Evolutionary conservation across 2,329 filamentous ascomycete species (phyloP).

Genomic region (Emericellopsis atlantica): DNA sequence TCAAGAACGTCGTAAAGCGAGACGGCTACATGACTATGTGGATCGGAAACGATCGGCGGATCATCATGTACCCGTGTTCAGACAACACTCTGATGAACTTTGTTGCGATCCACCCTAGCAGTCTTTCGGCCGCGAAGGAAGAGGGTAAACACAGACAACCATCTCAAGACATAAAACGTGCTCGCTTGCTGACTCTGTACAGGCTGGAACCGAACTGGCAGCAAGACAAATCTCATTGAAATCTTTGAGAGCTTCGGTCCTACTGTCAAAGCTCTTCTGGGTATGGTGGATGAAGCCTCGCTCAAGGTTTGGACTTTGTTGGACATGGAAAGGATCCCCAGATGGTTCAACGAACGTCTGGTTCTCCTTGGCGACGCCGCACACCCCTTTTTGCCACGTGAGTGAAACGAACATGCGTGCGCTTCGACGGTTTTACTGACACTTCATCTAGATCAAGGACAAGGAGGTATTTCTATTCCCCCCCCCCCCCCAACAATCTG

Average conservation of each 20-base stretch:
- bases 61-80: conserved; percentile 31
- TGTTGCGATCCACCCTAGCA: conserved; percentile 31
- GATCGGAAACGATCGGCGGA: conserved; percentile 22
- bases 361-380: no score
- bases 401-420: no score
- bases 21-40: conserved; percentile 11
- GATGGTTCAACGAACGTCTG: no score
- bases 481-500: no score
- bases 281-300: conserved; percentile 26
- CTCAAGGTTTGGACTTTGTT: conserved; percentile 44
- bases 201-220: background rate
- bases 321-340: conserved; percentile 47
- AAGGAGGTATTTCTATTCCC: no score
- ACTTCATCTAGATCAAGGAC: no score
- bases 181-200: background rate
- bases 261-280: conserved; percentile 17
- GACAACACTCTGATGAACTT: conserved; percentile 29
- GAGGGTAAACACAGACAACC: background rate
- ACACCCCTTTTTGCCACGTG: no score
- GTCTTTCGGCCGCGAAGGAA: conserved; percentile 1
- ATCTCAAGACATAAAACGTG: background rate
- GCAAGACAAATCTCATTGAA: background rate
- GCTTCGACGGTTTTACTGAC: no score
- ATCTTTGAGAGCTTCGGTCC: background rate
- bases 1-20: conserved; percentile 5